A percentile compares a stretch with the other conserved stretches of the same genome.
Evolutionary conservation across 2,329 filamentous ascomycete species (phyloP).

Genomic region (Thelonectria olida): DNA sequence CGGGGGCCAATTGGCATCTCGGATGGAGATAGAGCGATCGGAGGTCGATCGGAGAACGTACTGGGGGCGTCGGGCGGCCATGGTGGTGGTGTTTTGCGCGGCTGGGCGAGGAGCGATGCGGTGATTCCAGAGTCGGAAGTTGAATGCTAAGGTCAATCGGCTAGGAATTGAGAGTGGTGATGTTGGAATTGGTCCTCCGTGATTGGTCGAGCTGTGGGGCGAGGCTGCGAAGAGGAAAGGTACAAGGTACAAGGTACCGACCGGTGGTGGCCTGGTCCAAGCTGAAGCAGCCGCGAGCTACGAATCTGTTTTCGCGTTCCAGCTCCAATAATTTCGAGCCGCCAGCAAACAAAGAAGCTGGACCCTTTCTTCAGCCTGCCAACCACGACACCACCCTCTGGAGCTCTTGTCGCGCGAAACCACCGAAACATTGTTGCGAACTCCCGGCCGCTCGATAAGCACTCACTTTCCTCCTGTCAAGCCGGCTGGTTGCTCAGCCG

Average conservation of each 20-base stretch:
- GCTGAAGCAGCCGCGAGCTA: slow-evolving; percentile 14
- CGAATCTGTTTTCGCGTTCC: slow-evolving; percentile 42
- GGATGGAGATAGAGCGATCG: not conserved
- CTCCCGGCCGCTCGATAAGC: not conserved
- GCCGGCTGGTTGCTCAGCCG: slow-evolving; percentile 11
- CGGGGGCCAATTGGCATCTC: slow-evolving; percentile 34
- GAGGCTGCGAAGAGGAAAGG: slow-evolving; percentile 42
- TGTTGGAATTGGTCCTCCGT: slow-evolving; percentile 50
- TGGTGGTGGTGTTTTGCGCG: slow-evolving; percentile 45
- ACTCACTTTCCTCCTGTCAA: not conserved
- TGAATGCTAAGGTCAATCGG: slow-evolving; percentile 41
- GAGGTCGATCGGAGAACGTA: slow-evolving; percentile 41
- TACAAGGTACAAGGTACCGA: too few species aligned
- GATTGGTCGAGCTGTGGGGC: slow-evolving; percentile 47
- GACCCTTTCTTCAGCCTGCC: slow-evolving; percentile 31
- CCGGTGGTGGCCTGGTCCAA: not conserved
- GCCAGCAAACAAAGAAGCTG: slow-evolving; percentile 34
- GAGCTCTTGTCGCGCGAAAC: not conserved
- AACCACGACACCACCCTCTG: slow-evolving; percentile 1
- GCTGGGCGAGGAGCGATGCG: slow-evolving; percentile 40
- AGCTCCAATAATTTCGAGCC: slow-evolving; percentile 41
- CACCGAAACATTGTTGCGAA: not conserved
- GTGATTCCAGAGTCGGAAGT: slow-evolving; percentile 41
- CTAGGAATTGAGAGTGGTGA: slow-evolving; percentile 49
- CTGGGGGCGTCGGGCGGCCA: slow-evolving; percentile 55